These are phyloP conservation scores for Phaseolus coccineus DNA, from an alignment of 331 rosid species.

Conservation along the genomic window DNA sequence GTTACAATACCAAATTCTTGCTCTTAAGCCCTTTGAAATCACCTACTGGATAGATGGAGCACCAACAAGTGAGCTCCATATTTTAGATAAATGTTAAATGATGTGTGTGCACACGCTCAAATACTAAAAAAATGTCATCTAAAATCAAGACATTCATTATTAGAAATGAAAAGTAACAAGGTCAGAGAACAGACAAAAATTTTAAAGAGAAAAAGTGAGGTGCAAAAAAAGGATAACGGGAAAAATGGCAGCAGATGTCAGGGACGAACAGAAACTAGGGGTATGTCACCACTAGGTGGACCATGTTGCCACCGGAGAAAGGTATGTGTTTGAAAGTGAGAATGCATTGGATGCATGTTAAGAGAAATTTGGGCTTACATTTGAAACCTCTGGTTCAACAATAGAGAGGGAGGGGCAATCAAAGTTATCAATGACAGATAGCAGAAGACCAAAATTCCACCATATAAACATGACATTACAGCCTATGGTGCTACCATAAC, in stretches of 20 bases:
- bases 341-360: background rate
- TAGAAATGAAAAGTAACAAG: background rate
- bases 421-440: background rate
- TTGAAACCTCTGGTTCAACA: background rate
- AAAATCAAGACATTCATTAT: background rate
- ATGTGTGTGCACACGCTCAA: background rate
- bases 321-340: background rate
- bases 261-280: background rate
- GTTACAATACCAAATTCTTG: slow-evolving; percentile 17
- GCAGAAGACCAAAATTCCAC: background rate
- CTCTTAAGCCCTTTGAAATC: slow-evolving; percentile 16
- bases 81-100: background rate
- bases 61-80: background rate
- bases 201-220: background rate
- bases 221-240: background rate
- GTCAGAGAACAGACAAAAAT: background rate
- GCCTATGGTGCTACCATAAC: background rate
- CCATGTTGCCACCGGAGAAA: background rate
- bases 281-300: background rate
- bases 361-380: background rate
- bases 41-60: slow-evolving; percentile 1
- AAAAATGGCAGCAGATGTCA: background rate
- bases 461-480: background rate
- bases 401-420: background rate
- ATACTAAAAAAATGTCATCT: background rate